Evolutionary conservation across 768 basidiomycete species (phyloP).

Genomic region (Coprinopsis marcescibilis): DNA sequence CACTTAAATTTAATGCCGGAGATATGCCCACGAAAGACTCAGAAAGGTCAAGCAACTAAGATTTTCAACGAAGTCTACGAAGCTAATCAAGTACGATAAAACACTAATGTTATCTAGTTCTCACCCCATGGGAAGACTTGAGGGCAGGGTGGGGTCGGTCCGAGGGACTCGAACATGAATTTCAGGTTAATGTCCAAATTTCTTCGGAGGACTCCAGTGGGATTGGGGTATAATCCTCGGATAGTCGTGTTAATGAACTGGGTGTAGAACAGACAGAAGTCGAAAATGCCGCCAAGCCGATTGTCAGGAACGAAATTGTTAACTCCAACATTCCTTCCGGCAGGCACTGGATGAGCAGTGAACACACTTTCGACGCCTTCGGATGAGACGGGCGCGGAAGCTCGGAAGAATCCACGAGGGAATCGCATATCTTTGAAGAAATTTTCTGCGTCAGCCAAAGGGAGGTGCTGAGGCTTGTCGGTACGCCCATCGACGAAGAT

Average conservation of each 20-base stretch:
- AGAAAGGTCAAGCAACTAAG: too few relatives aligned
- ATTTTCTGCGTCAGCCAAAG: conserved; percentile 11
- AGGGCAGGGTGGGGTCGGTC: conserved; percentile 1
- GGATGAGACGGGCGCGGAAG: background rate
- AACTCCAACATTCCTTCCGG: conserved; percentile 12
- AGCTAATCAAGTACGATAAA: too few relatives aligned
- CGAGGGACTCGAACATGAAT: conserved; percentile 6
- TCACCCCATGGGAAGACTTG: conserved; percentile 8
- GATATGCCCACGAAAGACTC: too few relatives aligned
- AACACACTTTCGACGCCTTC: conserved; percentile 5
- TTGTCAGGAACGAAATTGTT: conserved; percentile 14
- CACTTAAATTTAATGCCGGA: too few relatives aligned
- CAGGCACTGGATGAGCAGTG: conserved; percentile 10
- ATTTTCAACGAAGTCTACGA: too few relatives aligned
- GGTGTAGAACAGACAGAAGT: conserved; percentile 13
- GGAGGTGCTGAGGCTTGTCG: conserved; percentile 8
- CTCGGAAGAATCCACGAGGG: conserved; percentile 15
- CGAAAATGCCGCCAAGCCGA: conserved; percentile 6
- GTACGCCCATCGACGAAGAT: conserved; percentile 10
- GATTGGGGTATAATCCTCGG: conserved; percentile 14
- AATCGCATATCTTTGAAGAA: too few relatives aligned
- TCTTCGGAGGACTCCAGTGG: conserved; percentile 8
- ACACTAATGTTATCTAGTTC: too few relatives aligned
- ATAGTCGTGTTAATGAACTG: conserved; percentile 16
- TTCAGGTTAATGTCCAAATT: conserved; percentile 10